Conservation (phyloP, 2,329 filamentous ascomycete genomes). For the Aspergillus fumigatiaffinis region DNA sequence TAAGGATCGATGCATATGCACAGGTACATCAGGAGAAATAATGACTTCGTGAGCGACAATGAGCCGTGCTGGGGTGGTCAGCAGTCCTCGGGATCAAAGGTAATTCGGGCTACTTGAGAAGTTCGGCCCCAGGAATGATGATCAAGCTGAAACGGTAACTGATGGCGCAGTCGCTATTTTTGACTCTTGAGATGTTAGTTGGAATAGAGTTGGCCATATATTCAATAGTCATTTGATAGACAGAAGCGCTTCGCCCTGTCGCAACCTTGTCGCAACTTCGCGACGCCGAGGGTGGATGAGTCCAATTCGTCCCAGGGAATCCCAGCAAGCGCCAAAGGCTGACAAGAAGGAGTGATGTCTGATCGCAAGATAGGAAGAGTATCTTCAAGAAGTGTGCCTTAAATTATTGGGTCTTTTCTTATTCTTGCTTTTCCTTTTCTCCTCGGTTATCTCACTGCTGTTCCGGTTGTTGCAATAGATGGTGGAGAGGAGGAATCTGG, state of each 20-base stretch:
- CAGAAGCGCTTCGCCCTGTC: neutral
- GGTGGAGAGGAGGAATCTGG: no score
- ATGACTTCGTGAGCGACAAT: neutral
- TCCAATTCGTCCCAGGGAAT: neutral
- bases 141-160: neutral
- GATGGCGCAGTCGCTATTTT: neutral
- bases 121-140: neutral
- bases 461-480: neutral
- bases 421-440: constrained; percentile 2
- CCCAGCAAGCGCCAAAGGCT: neutral
- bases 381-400: neutral
- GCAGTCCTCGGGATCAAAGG: neutral
- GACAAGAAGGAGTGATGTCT: neutral
- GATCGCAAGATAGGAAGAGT: neutral
- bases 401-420: constrained; percentile 1
- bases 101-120: neutral
- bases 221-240: neutral
- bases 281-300: neutral
- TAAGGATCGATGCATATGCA: neutral
- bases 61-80: neutral
- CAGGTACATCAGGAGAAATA: neutral
- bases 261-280: neutral
- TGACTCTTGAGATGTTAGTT: neutral
- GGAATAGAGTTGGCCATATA: neutral
- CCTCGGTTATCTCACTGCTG: neutral